Base-by-base conservation (phyloP, 208 protist species). In the Sergeia podlipaevii region DNA sequence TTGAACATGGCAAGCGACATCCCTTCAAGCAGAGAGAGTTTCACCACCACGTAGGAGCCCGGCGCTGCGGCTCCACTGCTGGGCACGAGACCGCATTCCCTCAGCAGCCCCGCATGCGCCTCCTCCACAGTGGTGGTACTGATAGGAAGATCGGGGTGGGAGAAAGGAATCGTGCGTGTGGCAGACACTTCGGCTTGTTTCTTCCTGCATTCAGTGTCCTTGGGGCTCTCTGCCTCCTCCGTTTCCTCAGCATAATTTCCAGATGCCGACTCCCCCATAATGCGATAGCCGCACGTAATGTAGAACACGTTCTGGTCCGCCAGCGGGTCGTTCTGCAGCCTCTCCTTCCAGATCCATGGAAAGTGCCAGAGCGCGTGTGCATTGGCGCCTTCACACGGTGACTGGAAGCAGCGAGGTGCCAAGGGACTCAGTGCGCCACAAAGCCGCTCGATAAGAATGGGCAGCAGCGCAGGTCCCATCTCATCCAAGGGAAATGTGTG, bases 291-390 rank as follows among this genome's bases (percentile, higher is more conserved):
- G 42, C 84, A 95, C 11, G 68, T 70, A 28, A 92, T 53, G 54
- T 82, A 87, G 18, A 95, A 52, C 23, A 72, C 57, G n/a, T 68
- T 48, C 24, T 76, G 37, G 43, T 91, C 88, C 8, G 58, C 66
- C n/a, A 62, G 38, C 7, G 71, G 64, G 36, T 91, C 70, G 54
- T 78, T 80, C 61, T 92, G 83, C 20, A 81, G 34, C 44, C 60
- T 54, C 61, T 95, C 88, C 41, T 80, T 64, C 77, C 81, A 89
- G 30, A 56, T 39, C 85, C 88, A 95, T 4, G 79, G 54, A 53
- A 95, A 91, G 33, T 63, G 63, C 3, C 41, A 28, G 7, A 95
- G 36, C 6, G 8, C 1, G 32, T 4, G 33, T 8, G 26, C 46
- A 21, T 13, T 28, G 13, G 17, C 8, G 11, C 15, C 34, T 38